These are phyloP conservation scores for Salpingoeca rosetta DNA, from an alignment of 78 protist genomes.

Conservation along the genomic window DNA sequence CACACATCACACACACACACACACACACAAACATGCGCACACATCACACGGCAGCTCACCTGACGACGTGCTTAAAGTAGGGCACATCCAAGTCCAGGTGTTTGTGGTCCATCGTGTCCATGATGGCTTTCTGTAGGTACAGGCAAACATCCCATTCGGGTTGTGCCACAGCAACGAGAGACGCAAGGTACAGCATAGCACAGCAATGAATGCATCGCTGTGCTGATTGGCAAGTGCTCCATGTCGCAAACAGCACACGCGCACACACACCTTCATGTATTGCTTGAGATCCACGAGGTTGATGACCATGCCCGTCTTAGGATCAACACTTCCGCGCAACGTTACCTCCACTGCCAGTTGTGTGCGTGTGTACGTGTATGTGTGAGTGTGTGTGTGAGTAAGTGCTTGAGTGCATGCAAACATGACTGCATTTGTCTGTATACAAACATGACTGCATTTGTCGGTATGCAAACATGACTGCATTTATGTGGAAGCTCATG, in stretches of 20 bases:
- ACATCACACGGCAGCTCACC: slow-evolving; percentile 1
- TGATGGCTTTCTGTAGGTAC: background rate
- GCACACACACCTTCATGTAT: background rate
- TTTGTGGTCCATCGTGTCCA: slow-evolving; percentile 26
- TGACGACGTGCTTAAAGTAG: background rate
- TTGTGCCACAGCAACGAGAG: background rate
- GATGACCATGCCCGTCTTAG: slow-evolving; percentile 32
- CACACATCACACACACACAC: background rate
- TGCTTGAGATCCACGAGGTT: slow-evolving; percentile 22
- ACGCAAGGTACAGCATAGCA: background rate
- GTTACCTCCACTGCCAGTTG: background rate
- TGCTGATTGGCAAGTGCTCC: too few relatives aligned
- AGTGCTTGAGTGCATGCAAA: background rate
- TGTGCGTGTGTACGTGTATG: background rate
- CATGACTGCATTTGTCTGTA: background rate
- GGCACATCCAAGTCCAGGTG: slow-evolving; percentile 25
- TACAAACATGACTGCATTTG: background rate
- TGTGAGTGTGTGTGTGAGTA: background rate
- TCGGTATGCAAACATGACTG: background rate
- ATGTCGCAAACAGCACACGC: background rate
- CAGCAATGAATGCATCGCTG: background rate
- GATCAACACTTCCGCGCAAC: background rate
- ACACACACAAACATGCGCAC: too few relatives aligned
- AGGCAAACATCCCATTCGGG: background rate
- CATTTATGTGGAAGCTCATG: background rate